Base-by-base conservation (phyloP, 2,329 filamentous ascomycete genomes). In the Colletotrichum sp. region DNA sequence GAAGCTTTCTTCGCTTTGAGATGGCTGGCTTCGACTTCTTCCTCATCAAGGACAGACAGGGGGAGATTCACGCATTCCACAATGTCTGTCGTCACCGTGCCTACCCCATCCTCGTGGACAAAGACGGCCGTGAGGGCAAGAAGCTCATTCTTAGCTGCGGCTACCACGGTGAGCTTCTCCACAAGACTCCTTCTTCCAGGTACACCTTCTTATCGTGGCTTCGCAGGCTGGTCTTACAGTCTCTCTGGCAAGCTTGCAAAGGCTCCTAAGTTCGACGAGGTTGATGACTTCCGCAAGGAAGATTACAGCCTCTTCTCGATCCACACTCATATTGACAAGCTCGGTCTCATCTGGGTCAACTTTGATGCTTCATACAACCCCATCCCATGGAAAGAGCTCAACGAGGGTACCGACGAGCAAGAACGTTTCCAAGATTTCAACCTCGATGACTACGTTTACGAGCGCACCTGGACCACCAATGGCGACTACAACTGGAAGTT, bases 301-400 rank as follows among this genome's bases (percentile, higher is more conserved):
- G 80, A 84, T 75, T 79, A 85, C 73, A 78, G 61, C 18, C 81
- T 91, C 0, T 86, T 89, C 71, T 83, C 83, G 0, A 83, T 89
- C 55, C 87, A 89, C 72, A 82, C 87, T 5, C 85, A 86, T 56
- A 79, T 88, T 30, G 88, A 88, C 78, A 75, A 73, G 28, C 83
- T 84, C 36, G 87, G 87, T 12, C 89, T 89, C 77, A 80, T 89
- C 52, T 89, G 87, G 86, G 83, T 88, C 68, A 89, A 89, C 77
- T 78, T 90, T 21, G 87, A 89, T 69, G 79, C 80, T 3, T 67
- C 48, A 0, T 81, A 75, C 65, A 80, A 73, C 75, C 87, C 79
- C 58, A 79, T 87, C 13, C 70, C 81, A 16, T 89, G 87, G 87
- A 82, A 84, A 76, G 83, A 86, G 13, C 83, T 87, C 71, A 84